These are phyloP conservation scores for Lactarius quietus DNA, from an alignment of 768 basidiomycete genomes.

Conservation along the genomic window DNA sequence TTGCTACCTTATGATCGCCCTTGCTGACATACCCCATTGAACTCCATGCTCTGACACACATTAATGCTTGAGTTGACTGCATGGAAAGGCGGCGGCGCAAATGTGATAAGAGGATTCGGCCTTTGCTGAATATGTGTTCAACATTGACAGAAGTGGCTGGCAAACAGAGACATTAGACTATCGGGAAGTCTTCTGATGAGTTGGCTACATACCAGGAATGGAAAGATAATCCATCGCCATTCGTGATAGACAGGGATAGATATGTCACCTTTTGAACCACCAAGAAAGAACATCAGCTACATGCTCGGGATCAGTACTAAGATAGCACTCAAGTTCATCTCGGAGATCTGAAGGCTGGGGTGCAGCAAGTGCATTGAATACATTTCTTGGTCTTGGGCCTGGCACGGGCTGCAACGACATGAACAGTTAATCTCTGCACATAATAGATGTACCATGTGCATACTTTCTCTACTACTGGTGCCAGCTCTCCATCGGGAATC, in stretches of 20 bases:
- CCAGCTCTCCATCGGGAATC: no score
- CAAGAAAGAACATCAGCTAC: background rate
- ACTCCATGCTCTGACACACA: constrained; percentile 36
- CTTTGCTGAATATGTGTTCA: constrained; percentile 32
- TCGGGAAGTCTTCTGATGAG: no score
- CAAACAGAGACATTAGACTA: background rate
- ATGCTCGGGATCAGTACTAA: background rate
- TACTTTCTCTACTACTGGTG: no score
- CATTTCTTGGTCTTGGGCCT: background rate
- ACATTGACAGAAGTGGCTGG: constrained; percentile 34
- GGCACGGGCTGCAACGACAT: background rate
- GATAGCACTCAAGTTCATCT: constrained; percentile 6
- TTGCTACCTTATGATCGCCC: no score
- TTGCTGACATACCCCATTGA: constrained; percentile 26
- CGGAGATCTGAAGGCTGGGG: background rate
- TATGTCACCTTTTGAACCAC: background rate
- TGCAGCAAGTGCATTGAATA: background rate
- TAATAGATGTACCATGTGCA: no score
- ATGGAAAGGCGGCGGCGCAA: constrained; percentile 29
- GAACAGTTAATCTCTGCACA: background rate
- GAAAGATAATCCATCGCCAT: constrained; percentile 32
- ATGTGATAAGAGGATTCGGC: constrained; percentile 32
- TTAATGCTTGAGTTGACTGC: constrained; percentile 31
- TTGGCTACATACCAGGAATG: constrained; percentile 21
- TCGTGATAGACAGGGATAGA: constrained; percentile 29